Evolutionary conservation across 495 filamentous ascomycete genomes (phyloP).

Genomic region (Pyronema omphalodes): DNA sequence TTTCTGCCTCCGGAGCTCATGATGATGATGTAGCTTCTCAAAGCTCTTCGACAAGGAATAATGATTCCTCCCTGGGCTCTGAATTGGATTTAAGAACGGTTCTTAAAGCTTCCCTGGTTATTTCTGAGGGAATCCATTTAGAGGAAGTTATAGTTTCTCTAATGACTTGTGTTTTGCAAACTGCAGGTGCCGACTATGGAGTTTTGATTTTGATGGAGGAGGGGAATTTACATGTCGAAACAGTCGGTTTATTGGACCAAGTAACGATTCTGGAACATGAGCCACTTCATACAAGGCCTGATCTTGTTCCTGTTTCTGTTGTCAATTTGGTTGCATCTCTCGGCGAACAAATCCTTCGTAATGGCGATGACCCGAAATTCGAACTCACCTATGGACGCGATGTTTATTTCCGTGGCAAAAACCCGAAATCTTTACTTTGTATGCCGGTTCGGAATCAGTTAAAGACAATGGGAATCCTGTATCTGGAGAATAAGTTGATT

Average conservation of each 20-base stretch:
- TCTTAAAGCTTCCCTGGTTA: slow-evolving; percentile 22
- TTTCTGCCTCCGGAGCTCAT: slow-evolving; percentile 16
- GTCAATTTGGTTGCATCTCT: slow-evolving; percentile 23
- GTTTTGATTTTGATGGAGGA: slow-evolving; percentile 23
- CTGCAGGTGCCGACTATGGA: slow-evolving; percentile 23
- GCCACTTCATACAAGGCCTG: slow-evolving; percentile 19
- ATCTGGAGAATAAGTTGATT: slow-evolving; percentile 23
- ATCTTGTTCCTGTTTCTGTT: slow-evolving; percentile 23
- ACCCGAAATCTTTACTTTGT: slow-evolving; percentile 22
- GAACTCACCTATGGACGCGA: slow-evolving; percentile 23
- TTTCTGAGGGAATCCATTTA: slow-evolving; percentile 23
- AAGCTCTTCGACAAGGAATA: slow-evolving; percentile 16
- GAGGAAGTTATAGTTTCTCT: slow-evolving; percentile 24
- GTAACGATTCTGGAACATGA: slow-evolving; percentile 23
- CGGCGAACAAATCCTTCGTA: slow-evolving; percentile 22
- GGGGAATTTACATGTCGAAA: slow-evolving; percentile 22
- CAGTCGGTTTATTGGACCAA: slow-evolving; percentile 22
- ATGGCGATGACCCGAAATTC: slow-evolving; percentile 23
- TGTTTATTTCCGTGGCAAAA: slow-evolving; percentile 17
- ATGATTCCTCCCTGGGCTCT: slow-evolving; percentile 21
- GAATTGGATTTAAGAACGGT: slow-evolving; percentile 23
- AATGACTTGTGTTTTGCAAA: slow-evolving; percentile 23
- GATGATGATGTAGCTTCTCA: slow-evolving; percentile 20
- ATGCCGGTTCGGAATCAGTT: slow-evolving; percentile 24
- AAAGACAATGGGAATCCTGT: slow-evolving; percentile 23